Percentiles rank a stretch among this genome's conserved stretches.
phyloP scores from a whole-genome alignment of 2,329 filamentous ascomycete species.

The Claviceps monticola region DNA sequence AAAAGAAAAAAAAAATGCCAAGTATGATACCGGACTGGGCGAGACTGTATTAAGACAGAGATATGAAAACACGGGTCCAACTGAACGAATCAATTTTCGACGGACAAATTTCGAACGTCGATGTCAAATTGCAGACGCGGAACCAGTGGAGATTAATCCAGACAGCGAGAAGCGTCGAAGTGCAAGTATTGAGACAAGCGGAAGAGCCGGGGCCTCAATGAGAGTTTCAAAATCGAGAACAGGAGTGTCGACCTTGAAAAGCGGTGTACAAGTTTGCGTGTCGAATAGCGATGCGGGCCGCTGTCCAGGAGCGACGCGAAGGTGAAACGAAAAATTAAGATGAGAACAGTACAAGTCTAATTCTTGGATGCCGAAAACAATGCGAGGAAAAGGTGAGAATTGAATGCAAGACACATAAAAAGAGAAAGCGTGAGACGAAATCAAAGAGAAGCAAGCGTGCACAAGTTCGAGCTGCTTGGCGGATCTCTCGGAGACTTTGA shows the following conservation, averaged over 20 bases:
- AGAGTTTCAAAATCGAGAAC: constrained; percentile 1
- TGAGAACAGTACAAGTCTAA: neutral
- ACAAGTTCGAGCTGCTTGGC: neutral
- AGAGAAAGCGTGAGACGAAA: neutral
- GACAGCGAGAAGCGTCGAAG: neutral
- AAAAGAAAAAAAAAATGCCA: neutral
- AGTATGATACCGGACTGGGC: neutral
- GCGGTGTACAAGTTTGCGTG: constrained; percentile 3
- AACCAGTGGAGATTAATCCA: neutral
- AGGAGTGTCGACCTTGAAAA: neutral
- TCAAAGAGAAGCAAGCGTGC: neutral
- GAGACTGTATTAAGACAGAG: neutral
- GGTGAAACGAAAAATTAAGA: neutral
- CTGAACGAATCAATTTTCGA: neutral
- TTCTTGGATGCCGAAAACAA: neutral
- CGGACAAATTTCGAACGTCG: neutral
- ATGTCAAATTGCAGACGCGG: neutral
- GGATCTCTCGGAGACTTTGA: neutral
- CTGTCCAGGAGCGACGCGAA: neutral
- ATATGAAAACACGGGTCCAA: neutral
- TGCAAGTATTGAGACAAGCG: neutral
- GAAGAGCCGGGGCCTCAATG: constrained; percentile 4
- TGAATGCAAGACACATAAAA: neutral
- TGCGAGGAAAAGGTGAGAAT: neutral
- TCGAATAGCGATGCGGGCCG: neutral